These are phyloP conservation scores for Kwoniella sp. DNA, from an alignment of 768 basidiomycete genomes.

Conservation along the genomic window DNA sequence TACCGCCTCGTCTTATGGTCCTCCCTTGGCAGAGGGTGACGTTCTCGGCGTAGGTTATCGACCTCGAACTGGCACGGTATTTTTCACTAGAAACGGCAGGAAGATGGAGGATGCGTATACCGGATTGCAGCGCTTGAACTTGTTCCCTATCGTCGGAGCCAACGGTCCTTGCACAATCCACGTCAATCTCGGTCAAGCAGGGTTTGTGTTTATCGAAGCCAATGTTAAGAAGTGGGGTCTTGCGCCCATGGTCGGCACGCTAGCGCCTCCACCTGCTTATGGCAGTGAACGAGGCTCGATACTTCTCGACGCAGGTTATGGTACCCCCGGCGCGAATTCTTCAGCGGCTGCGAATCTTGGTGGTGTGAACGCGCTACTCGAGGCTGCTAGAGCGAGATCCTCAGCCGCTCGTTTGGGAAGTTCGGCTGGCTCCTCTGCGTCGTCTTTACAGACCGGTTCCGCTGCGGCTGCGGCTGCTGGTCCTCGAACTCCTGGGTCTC, in stretches of 20 bases:
- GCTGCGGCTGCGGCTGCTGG: neutral
- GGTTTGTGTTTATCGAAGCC: conserved; percentile 98
- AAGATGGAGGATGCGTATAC: conserved; percentile 95
- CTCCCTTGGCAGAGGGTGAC: conserved; percentile 85
- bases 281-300: conserved; percentile 97
- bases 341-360: conserved; percentile 15
- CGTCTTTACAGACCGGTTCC: neutral
- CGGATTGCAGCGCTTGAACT: conserved; percentile 83
- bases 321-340: conserved; percentile 47
- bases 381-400: conserved; percentile 39
- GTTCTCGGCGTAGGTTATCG: conserved; percentile 94
- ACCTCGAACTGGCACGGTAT: conserved; percentile 95
- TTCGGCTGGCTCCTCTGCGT: conserved; percentile 27
- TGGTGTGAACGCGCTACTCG: conserved; percentile 37
- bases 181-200: conserved; percentile 95
- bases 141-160: conserved; percentile 96
- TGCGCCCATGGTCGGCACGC: conserved; percentile 93
- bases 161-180: conserved; percentile 96
- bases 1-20: conserved; percentile 78
- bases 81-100: conserved; percentile 96
- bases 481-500: neutral
- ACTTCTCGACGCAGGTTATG: conserved; percentile 82
- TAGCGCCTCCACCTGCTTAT: conserved; percentile 96
- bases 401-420: conserved; percentile 13
- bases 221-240: conserved; percentile 99